These are phyloP conservation scores for Coniella lustricola DNA, from an alignment of 2,329 filamentous ascomycete species.

Conservation along the genomic window DNA sequence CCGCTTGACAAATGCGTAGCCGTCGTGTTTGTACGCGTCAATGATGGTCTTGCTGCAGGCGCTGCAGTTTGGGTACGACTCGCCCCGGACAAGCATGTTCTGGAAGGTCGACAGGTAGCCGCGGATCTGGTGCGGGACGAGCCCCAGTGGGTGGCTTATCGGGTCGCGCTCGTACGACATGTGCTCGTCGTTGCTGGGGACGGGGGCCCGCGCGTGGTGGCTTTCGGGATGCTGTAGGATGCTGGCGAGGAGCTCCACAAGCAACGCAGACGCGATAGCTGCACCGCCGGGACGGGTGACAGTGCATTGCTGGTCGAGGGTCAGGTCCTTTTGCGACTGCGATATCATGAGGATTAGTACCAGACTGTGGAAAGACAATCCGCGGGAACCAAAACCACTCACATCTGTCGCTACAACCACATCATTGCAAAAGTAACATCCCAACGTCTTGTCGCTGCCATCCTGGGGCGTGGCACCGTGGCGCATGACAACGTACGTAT, in stretches of 20 bases:
- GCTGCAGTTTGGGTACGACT: constrained; percentile 74
- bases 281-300: constrained; percentile 91
- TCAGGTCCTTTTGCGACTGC: constrained; percentile 88
- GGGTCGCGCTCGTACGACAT: constrained; percentile 46
- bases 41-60: constrained; percentile 69
- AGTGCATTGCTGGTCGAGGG: constrained; percentile 95
- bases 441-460: constrained; percentile 60
- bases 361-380: neutral
- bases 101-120: constrained; percentile 70
- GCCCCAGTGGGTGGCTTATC: constrained; percentile 53
- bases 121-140: constrained; percentile 74
- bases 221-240: constrained; percentile 78
- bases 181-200: constrained; percentile 25
- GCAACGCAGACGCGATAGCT: constrained; percentile 80
- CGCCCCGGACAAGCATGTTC: constrained; percentile 65
- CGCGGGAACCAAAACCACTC: constrained; percentile 32
- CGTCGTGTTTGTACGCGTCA: constrained; percentile 56
- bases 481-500: constrained; percentile 95
- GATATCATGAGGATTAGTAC: too few species aligned
- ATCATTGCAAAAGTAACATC: constrained; percentile 98
- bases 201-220: constrained; percentile 53
- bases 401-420: constrained; percentile 92
- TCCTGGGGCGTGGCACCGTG: constrained; percentile 64
- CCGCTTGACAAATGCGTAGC: constrained; percentile 70
- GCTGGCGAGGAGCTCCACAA: constrained; percentile 85